Percentiles rank a stretch among this genome's conserved stretches.
These are phyloP conservation scores for Umbelopsis vinacea DNA, from an alignment of 192 early-diverging fungal genomes.

Conservation along the genomic window DNA sequence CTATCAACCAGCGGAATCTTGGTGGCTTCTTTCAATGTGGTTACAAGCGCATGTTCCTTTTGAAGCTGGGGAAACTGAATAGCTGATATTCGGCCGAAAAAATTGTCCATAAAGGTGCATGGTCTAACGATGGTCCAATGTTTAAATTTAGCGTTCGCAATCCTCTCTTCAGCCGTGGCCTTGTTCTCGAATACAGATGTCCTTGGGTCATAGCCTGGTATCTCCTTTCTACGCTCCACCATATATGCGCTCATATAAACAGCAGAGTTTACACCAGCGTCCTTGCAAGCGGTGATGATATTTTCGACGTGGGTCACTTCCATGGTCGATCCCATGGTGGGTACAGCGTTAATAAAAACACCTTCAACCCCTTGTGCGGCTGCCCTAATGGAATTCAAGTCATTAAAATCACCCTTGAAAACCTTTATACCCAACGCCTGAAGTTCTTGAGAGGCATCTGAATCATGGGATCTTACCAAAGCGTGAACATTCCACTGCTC, in stretches of 20 bases:
- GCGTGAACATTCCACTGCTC: background rate
- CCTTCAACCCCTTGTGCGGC: background rate
- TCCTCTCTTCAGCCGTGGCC: background rate
- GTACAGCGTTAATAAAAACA: background rate
- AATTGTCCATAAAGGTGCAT: slow-evolving; percentile 7
- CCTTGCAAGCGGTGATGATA: background rate
- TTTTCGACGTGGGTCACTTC: background rate
- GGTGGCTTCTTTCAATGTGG: background rate
- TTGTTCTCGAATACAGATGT: slow-evolving; percentile 1
- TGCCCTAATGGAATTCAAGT: background rate
- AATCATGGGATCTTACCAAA: slow-evolving; percentile 1
- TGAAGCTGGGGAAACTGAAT: background rate
- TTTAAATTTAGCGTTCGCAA: background rate
- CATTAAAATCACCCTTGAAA: background rate
- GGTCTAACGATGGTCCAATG: background rate
- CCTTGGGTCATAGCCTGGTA: background rate
- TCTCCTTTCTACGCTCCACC: background rate
- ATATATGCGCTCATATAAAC: background rate
- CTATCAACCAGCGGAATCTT: background rate
- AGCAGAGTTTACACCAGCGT: background rate
- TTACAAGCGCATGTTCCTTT: slow-evolving; percentile 2
- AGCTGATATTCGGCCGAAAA: background rate
- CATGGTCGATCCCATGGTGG: background rate
- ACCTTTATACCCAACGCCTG: background rate
- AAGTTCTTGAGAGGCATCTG: background rate